These are phyloP conservation scores for Paratinospora sagittata DNA, from an alignment of 164 flowering plant species.

Conservation along the genomic window DNA sequence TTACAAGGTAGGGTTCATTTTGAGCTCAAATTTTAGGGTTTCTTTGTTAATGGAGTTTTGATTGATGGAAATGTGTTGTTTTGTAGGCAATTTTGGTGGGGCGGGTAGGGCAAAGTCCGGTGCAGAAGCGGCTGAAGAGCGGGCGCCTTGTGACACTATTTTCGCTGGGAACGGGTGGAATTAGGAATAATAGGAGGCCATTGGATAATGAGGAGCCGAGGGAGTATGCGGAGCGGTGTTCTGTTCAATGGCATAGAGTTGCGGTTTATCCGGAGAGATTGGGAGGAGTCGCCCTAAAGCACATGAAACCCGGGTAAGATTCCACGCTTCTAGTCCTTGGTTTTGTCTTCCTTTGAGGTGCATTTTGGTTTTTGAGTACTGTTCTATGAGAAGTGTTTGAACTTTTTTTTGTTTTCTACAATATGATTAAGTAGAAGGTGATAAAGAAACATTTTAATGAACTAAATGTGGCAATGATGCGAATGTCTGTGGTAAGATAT, in stretches of 20 bases:
- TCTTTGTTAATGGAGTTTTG: constrained; percentile 1
- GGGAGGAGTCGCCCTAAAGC: constrained; percentile 52
- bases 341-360: background rate
- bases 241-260: constrained; percentile 96
- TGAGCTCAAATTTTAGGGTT: background rate
- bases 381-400: no score
- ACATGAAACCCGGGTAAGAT: constrained; percentile 68
- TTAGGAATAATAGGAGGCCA: constrained; percentile 76
- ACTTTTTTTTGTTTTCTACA: no score
- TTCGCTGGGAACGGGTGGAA: constrained; percentile 88
- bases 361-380: background rate
- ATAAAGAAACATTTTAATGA: no score
- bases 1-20: constrained; percentile 46
- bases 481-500: no score
- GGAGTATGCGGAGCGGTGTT: constrained; percentile 69
- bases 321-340: background rate
- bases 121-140: constrained; percentile 72
- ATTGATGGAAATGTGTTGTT: background rate
- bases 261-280: constrained; percentile 57
- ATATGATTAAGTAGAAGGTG: no score
- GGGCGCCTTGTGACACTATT: constrained; percentile 59
- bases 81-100: constrained; percentile 85
- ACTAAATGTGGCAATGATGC: no score
- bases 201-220: constrained; percentile 69
- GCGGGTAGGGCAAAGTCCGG: constrained; percentile 69